Evolutionary conservation across 1,139 yeast genomes (phyloP), one percentile per base, ranked within the genome.

Genomic region (Suhomyces ambrosiae): DNA sequence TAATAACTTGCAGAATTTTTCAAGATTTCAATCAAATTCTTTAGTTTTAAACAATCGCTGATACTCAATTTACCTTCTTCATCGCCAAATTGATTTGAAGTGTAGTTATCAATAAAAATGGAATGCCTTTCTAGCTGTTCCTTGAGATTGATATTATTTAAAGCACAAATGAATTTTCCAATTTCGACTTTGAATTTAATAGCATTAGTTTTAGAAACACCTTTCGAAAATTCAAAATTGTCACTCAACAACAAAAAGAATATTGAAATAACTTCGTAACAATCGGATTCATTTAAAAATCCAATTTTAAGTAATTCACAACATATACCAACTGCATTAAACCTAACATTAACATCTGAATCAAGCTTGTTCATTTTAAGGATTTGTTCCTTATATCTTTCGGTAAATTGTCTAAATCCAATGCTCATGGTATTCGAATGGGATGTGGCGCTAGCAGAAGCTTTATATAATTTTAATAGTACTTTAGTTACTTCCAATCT

Each of bases 401-500:
- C 88, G 4, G 88, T 78, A 55, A 87, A 86, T 48, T 81, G 87
- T 40, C 87, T 71, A 32, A 84, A 68, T 0, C 82, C 82, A 15
- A 63, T 50, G 18, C 60, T 55, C 41, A 61, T 48, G 16, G 49
- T 48, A 12, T 37, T 37, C 14, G 38, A 24, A 21, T 26, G 27
- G 4, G 33, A 23, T n/a, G 32, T 36, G 12, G 48, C 39, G 8
- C 47, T 37, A 15, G 52, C 46, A 13, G 50, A 44, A 18, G 38
- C 60, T 37, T 66, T 74, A 46, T 75, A 79, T 21, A 80, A 51
- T 44, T 68, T 78, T 3, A 76, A 64, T 33, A 90, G 61, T 3
- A 76, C 72, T 47, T 71, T 77, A 14, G 85, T 56, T 1, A 80
- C 89, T 50, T 86, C 92, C 5, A 67, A 56, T 46, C 96, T 72